Evolutionary conservation across 2,329 filamentous ascomycete species (phyloP), one percentile per base, ranked within the genome.

Genomic region (Fusarium tanahbumbuense): DNA sequence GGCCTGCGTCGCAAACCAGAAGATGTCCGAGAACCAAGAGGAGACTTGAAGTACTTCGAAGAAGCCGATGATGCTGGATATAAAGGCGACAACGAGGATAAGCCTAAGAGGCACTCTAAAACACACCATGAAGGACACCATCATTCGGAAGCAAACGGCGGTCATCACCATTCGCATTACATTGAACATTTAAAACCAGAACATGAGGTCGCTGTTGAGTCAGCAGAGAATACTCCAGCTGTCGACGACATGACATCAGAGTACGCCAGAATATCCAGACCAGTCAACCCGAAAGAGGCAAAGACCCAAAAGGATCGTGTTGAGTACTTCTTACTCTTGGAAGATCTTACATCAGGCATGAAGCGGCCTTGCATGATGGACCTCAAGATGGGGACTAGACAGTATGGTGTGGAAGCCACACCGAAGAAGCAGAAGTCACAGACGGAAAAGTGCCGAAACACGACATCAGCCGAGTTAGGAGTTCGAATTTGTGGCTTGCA

Each of bases 331-430:
- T 84, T 99, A 16, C 85, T 99, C 1, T 83, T 99, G 12, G 96
- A 99, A 80, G 96, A 99, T 78, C 86, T 99, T 49, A 99, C 96
- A 2, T 93, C 95, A 3, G 95, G 95, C 34, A 98, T 99, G 96
- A 94, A 93, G 77, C 90, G 92, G 53, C 96, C 96, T 8, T 98
- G 96, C 81, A 97, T 99, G 64, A 92, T 99, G 80, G 96, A 99
- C 78, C 85, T 99, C 67, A 99, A 99, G 79, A 99, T 99, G 96
- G 96, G 96, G 22, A 99, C 96, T 10, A 91, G 96, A 4, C 96
- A 99, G 77, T 98, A 98, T 78, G 96, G 96, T 10, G 89, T 98
- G 15, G 94, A 98, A 73, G 96, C 96, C 4, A 90, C 88, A 56
- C 90, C 93, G 45, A 97, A 97, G 84, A 99, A 99, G 80, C 93